A percentile compares a stretch with the other conserved stretches of the same genome.
These are phyloP conservation scores for Nemania bipapillata DNA, from an alignment of 2,329 filamentous ascomycete species.

Conservation along the genomic window DNA sequence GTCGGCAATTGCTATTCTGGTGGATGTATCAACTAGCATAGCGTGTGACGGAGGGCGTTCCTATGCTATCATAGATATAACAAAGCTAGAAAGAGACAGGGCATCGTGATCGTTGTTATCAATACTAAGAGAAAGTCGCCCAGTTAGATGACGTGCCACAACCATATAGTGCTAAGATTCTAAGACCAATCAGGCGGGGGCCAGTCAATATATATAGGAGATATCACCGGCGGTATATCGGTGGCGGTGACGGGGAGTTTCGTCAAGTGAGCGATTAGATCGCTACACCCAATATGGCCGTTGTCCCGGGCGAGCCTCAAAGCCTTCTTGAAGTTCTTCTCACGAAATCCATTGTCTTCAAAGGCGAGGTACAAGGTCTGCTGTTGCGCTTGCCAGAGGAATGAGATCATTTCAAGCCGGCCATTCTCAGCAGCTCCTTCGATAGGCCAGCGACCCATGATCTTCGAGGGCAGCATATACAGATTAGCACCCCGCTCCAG, in stretches of 20 bases:
- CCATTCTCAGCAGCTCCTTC: conserved; percentile 40
- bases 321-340: conserved; percentile 27
- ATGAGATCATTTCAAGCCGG: conserved; percentile 38
- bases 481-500: conserved; percentile 25
- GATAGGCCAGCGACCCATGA: conserved; percentile 37
- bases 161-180: too few relatives aligned
- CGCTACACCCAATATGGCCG: conserved; percentile 25
- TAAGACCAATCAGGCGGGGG: background rate
- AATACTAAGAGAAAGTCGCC: background rate
- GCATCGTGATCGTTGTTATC: background rate
- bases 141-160: conserved; percentile 14
- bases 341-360: conserved; percentile 12
- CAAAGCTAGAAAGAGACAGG: background rate
- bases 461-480: conserved; percentile 13
- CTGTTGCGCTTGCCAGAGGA: conserved; percentile 34
- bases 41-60: background rate
- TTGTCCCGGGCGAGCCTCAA: conserved; percentile 32
- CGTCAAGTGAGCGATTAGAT: conserved; percentile 26
- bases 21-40: background rate
- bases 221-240: conserved; percentile 10
- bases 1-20: background rate
- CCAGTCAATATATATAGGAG: conserved; percentile 30
- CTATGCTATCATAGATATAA: background rate
- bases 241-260: conserved; percentile 7
- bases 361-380: background rate